Evolutionary conservation across 2,329 filamentous ascomycete species (phyloP).

Genomic region (Mycogone perniciosa): DNA sequence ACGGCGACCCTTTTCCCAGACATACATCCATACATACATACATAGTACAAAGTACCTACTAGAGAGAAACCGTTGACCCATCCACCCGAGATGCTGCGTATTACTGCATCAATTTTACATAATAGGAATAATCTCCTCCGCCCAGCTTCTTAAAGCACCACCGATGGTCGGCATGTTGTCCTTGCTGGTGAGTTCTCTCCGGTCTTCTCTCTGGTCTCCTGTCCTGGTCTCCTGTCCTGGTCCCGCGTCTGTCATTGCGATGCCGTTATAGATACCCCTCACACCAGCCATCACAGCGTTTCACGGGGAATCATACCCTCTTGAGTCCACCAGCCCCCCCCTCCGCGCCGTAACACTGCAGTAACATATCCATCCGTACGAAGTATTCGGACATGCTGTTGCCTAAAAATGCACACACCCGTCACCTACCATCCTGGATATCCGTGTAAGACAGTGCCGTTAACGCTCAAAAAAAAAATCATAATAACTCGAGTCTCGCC

Average conservation of each 20-base stretch:
- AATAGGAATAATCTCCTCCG: slow-evolving; percentile 7
- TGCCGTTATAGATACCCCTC: slow-evolving; percentile 1
- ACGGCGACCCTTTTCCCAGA: neutral
- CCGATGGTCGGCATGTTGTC: neutral
- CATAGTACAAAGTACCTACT: neutral
- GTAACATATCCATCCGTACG: too few species aligned
- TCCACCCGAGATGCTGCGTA: slow-evolving; percentile 5
- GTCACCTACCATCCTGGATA: neutral
- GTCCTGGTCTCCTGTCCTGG: neutral
- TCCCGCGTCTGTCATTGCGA: neutral
- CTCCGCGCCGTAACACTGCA: too few species aligned
- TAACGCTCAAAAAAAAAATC: neutral
- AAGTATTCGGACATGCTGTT: too few species aligned
- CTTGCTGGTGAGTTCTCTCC: neutral
- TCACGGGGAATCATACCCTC: too few species aligned
- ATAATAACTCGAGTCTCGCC: neutral
- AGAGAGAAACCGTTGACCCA: slow-evolving; percentile 1
- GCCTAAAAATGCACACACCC: neutral
- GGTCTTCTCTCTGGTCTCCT: neutral
- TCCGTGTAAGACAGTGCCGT: neutral
- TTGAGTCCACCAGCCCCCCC: too few species aligned
- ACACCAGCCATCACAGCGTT: neutral
- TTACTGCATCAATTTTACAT: slow-evolving; percentile 8
- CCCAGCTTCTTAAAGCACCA: slow-evolving; percentile 5
- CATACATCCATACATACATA: slow-evolving; percentile 4